Conservation (phyloP, 805 yeast species). For the Lachancea nothofagi region DNA sequence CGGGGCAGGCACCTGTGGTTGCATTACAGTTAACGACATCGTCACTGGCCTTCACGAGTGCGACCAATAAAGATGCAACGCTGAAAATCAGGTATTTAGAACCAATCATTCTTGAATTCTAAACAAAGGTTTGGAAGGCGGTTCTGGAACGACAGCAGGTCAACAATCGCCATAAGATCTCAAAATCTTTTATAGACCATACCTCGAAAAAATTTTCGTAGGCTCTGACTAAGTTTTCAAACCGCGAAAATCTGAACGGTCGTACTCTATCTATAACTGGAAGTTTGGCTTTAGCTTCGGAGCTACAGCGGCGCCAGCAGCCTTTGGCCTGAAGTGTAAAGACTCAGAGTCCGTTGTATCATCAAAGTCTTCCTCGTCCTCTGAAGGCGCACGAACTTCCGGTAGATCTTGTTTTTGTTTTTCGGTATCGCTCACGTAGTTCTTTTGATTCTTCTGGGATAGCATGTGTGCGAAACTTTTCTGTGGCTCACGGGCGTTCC, state of each 20-base stretch:
- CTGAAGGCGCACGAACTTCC: conserved; percentile 15
- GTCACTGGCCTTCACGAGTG: conserved; percentile 3
- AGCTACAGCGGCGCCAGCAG: conserved; percentile 1
- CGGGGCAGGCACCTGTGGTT: conserved; percentile 52
- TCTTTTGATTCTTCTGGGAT: conserved; percentile 50
- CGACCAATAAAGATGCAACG: background rate
- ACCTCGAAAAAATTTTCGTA: background rate
- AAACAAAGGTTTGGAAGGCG: background rate
- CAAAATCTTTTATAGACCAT: background rate
- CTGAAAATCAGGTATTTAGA: background rate
- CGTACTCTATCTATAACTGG: conserved; percentile 7
- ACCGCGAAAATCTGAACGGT: background rate
- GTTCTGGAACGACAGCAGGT: background rate
- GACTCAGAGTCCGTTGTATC: conserved; percentile 9
- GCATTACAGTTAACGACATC: conserved; percentile 6
- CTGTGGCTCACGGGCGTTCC: conserved; percentile 90
- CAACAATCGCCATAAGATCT: background rate
- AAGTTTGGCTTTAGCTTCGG: conserved; percentile 9
- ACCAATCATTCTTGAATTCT: background rate
- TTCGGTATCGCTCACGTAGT: conserved; percentile 31
- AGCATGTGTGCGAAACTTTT: conserved; percentile 65
- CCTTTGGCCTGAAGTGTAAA: conserved; percentile 1
- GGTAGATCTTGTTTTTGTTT: conserved; percentile 14
- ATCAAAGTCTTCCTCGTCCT: conserved; percentile 14
- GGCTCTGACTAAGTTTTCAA: background rate